A percentile compares a stretch with the other conserved stretches of the same genome.
Evolutionary conservation across 2,329 filamentous ascomycete genomes (phyloP).

Genomic region (Pezicula neosporulosa): DNA sequence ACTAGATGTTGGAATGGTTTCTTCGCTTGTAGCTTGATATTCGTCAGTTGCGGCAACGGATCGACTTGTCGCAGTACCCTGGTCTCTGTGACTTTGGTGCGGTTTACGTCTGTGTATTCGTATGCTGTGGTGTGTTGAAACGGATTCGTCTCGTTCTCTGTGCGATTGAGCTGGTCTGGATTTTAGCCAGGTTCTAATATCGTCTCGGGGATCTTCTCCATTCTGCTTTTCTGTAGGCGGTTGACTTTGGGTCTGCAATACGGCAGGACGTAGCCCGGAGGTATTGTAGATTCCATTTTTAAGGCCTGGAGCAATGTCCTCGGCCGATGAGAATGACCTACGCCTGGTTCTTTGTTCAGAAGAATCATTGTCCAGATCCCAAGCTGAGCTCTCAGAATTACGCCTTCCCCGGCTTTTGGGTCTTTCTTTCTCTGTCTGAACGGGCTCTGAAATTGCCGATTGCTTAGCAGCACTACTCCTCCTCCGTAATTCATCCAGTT

Average conservation of each 20-base stretch:
- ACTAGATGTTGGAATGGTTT: slow-evolving; percentile 19
- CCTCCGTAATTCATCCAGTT: slow-evolving; percentile 6
- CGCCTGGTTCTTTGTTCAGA: slow-evolving; percentile 13
- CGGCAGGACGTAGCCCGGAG: neutral
- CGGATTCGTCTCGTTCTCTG: slow-evolving; percentile 18
- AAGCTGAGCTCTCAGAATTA: slow-evolving; percentile 29
- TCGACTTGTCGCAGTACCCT: slow-evolving; percentile 2
- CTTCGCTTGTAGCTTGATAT: slow-evolving; percentile 16
- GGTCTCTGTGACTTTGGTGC: slow-evolving; percentile 2
- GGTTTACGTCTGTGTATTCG: slow-evolving; percentile 18
- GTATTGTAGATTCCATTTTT: neutral
- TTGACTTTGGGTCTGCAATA: neutral
- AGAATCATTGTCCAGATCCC: slow-evolving; percentile 16
- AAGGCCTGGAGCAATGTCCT: slow-evolving; percentile 3
- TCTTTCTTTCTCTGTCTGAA: slow-evolving; percentile 7
- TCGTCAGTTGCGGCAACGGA: slow-evolving; percentile 15
- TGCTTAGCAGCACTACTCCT: slow-evolving; percentile 5
- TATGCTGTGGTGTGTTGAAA: slow-evolving; percentile 22
- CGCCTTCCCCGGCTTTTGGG: slow-evolving; percentile 16
- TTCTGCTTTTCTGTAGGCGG: slow-evolving; percentile 3
- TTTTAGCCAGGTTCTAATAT: slow-evolving; percentile 23
- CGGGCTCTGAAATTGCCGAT: neutral
- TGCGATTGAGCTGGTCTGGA: slow-evolving; percentile 7
- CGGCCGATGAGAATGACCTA: slow-evolving; percentile 19
- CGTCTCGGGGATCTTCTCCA: slow-evolving; percentile 3